Percentiles rank a stretch among this genome's conserved stretches.
These are phyloP conservation scores for Clonostachys sp. DNA, from an alignment of 2,329 filamentous ascomycete genomes.

Conservation along the genomic window DNA sequence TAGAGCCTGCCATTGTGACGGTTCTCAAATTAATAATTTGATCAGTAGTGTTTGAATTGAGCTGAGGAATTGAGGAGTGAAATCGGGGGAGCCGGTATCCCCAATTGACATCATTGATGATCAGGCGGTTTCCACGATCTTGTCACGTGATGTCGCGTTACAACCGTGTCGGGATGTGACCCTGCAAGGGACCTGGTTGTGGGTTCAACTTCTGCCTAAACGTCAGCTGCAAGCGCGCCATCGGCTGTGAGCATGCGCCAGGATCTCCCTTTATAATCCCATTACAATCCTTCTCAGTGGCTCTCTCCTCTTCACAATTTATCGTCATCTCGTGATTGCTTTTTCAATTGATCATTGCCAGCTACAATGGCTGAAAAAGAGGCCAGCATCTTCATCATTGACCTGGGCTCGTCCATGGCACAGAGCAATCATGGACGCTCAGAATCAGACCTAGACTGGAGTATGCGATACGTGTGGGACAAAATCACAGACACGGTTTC, in stretches of 20 bases:
- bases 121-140: no score
- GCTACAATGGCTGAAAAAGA: constrained; percentile 81
- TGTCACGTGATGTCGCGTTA: background rate
- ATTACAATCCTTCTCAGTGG: background rate
- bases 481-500: constrained; percentile 69
- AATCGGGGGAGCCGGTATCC: no score
- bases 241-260: background rate
- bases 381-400: constrained; percentile 86
- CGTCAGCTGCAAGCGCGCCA: background rate
- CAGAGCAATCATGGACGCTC: constrained; percentile 64
- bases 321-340: background rate
- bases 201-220: constrained; percentile 10
- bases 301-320: background rate
- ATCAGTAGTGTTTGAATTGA: background rate
- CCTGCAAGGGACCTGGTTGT: no score
- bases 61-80: background rate
- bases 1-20: constrained; percentile 19
- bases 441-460: constrained; percentile 82
- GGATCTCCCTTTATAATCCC: background rate
- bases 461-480: constrained; percentile 92
- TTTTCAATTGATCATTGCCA: background rate
- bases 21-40: background rate
- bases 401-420: constrained; percentile 83
- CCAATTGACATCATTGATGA: no score
- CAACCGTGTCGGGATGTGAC: no score